These are phyloP conservation scores for Trichophyton rubrum DNA, from an alignment of 2,329 filamentous ascomycete genomes.

Conservation along the genomic window DNA sequence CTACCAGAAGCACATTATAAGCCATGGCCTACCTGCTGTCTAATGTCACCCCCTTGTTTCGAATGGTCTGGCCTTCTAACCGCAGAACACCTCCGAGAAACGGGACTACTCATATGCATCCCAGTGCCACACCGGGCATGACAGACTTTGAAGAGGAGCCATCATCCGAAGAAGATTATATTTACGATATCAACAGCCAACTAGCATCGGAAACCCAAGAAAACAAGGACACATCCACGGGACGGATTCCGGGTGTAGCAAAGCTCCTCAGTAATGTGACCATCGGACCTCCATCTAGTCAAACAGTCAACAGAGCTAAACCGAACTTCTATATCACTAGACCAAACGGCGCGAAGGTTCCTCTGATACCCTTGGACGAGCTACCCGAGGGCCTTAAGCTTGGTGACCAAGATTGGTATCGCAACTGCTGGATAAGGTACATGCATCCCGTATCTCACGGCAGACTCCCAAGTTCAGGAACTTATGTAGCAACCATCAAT, in stretches of 20 bases:
- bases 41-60: neutral
- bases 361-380: slow-evolving; percentile 34
- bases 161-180: too few relatives aligned
- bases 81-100: neutral
- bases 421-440: slow-evolving; percentile 11
- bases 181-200: too few relatives aligned
- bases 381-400: slow-evolving; percentile 27
- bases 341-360: slow-evolving; percentile 23
- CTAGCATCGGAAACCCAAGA: neutral
- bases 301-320: slow-evolving; percentile 10
- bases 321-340: slow-evolving; percentile 32
- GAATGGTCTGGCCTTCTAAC: neutral
- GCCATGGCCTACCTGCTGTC: neutral
- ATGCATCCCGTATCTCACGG: slow-evolving; percentile 16
- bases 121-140: too few relatives aligned
- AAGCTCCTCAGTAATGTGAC: neutral
- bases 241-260: neutral
- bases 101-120: neutral
- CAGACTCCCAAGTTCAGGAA: neutral
- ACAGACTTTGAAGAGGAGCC: too few relatives aligned
- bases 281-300: neutral
- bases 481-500: slow-evolving; percentile 3
- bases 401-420: slow-evolving; percentile 17
- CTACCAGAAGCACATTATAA: neutral
- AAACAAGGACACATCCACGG: neutral